Conservation (phyloP, 106 monocot genomes). For the Agapanthus africanus region DNA sequence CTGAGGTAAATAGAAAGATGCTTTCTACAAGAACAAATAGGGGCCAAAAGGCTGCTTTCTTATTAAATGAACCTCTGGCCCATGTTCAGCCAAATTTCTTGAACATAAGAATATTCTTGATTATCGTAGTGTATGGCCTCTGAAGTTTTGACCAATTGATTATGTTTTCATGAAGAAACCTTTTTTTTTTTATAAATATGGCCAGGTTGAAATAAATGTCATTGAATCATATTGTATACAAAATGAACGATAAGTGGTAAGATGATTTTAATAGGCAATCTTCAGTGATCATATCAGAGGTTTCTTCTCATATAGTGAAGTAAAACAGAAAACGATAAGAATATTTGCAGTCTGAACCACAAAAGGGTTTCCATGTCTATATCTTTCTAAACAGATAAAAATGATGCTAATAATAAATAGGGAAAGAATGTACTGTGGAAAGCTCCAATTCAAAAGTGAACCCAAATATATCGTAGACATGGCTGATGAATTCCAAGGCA, state of each 20-base stretch:
- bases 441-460: slow-evolving; percentile 94
- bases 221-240: neutral
- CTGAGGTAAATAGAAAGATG: no score
- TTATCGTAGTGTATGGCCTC: no score
- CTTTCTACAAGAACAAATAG: no score
- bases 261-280: neutral
- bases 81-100: no score
- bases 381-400: neutral
- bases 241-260: neutral
- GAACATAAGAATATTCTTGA: no score
- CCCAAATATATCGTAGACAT: slow-evolving; percentile 78
- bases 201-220: neutral
- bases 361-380: neutral
- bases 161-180: neutral
- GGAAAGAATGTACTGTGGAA: slow-evolving; percentile 59
- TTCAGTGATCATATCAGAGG: neutral
- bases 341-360: neutral
- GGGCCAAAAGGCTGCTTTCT: no score
- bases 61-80: no score
- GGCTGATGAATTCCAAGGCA: slow-evolving; percentile 74
- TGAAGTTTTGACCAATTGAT: neutral
- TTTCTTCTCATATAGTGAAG: neutral
- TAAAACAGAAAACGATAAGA: neutral
- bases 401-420: neutral
- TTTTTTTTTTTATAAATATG: no score